These are phyloP conservation scores for Yamadazyma laniorum DNA, from an alignment of 805 yeast species.

Conservation along the genomic window DNA sequence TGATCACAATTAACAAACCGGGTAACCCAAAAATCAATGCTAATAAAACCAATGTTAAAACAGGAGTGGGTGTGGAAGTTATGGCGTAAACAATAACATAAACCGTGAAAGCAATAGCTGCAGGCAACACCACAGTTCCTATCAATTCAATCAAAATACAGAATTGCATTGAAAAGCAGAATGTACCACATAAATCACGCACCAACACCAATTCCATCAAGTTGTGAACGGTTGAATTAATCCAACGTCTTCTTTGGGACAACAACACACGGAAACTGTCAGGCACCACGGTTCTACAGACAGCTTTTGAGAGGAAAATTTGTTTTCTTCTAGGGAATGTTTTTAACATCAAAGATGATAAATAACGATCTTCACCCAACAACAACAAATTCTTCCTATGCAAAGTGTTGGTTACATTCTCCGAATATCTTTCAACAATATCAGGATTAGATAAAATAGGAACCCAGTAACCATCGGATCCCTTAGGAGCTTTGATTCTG, in stretches of 20 bases:
- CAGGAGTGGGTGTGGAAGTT: conserved; percentile 71
- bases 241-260: conserved; percentile 96
- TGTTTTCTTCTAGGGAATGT: conserved; percentile 90
- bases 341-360: conserved; percentile 79
- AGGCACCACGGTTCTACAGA: conserved; percentile 90
- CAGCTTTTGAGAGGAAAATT: conserved; percentile 84
- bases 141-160: conserved; percentile 78
- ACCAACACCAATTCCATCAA: conserved; percentile 83
- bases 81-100: conserved; percentile 75
- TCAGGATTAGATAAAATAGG: conserved; percentile 92
- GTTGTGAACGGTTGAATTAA: conserved; percentile 91
- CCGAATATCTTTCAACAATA: conserved; percentile 87
- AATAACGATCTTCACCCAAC: conserved; percentile 87
- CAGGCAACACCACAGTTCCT: conserved; percentile 86
- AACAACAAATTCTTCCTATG: conserved; percentile 83
- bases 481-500: conserved; percentile 87
- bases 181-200: conserved; percentile 88
- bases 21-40: conserved; percentile 84
- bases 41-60: conserved; percentile 70
- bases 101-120: conserved; percentile 78
- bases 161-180: conserved; percentile 94
- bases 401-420: conserved; percentile 77
- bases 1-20: conserved; percentile 73
- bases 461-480: conserved; percentile 72
- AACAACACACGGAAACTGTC: conserved; percentile 71